Base-by-base conservation (phyloP, 2,329 filamentous ascomycete species). In the Epichloe gansuensis region DNA sequence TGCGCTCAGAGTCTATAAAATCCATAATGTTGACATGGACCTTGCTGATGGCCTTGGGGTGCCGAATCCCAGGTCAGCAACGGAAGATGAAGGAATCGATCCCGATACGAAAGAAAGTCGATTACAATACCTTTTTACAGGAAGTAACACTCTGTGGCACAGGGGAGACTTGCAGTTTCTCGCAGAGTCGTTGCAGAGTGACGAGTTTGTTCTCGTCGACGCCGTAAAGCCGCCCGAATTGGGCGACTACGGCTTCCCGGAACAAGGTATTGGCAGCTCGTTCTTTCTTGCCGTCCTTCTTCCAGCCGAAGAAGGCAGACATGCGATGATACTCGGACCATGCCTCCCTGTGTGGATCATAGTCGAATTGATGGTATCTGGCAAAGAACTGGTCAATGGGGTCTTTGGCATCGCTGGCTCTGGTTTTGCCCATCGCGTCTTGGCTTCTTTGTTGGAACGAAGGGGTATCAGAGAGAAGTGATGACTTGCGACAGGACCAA, bases 11-110 rank as follows among this genome's bases (percentile, higher is more conserved):
- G 21, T 52, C 51, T 3, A 52, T 13, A 49, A 52, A 52, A 38
- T 52, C 51, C 12, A 52, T 41, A 11, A 52, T 52, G 21, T 52
- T 52, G 21, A 52, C 51, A 5, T 52, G 41, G 23, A 41, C 11
- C 11, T 36, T 38, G 13, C 12, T 11, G 2, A 49, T 31, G 4
- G 40, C 51, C 47, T 49, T 12, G 7, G 13, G 1, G 1, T 13
- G 1, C 4, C 7, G 17, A 35, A 35, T 13, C 9, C 40, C 15
- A 31, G 31, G 12, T 21, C 23, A 40, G 9, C 31, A 25, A 11
- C 47, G 21, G 11, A 39, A 4, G 13, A 38, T 47, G 1, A 47
- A 21, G 21, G 8, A 9, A 31, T 31, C 27, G 27, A 31, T 11
- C 3, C 27, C 27, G 9, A 9, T 4, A 1, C 13, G 12, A 21